These are phyloP conservation scores for Knoxdaviesia capensis DNA, from an alignment of 2,329 filamentous ascomycete genomes.

Conservation along the genomic window DNA sequence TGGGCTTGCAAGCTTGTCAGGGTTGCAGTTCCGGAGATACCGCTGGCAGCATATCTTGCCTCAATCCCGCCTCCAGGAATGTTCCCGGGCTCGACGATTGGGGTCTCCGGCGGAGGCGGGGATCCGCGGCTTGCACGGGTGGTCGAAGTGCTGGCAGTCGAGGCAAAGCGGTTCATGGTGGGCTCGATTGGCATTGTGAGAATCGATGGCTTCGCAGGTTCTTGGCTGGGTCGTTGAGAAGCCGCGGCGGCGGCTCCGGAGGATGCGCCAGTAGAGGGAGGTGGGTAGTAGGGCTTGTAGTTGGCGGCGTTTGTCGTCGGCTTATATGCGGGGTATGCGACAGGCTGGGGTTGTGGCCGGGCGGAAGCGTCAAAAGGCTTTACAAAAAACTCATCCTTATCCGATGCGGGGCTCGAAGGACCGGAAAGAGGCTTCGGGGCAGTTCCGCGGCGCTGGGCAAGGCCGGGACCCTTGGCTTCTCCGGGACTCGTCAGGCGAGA, in stretches of 20 bases:
- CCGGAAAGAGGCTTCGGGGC: conserved; percentile 67
- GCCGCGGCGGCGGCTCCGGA: conserved; percentile 11
- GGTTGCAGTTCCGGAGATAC: conserved; percentile 71
- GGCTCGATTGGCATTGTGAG: conserved; percentile 21
- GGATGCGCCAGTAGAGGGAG: conserved; percentile 17
- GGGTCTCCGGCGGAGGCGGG: conserved; percentile 85
- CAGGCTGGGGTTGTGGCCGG: conserved; percentile 19
- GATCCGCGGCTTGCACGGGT: conserved; percentile 83
- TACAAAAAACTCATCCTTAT: conserved; percentile 65
- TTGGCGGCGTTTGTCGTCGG: conserved; percentile 10
- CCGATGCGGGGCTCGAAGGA: conserved; percentile 55
- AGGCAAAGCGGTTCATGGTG: conserved; percentile 43
- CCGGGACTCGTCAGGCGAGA: conserved; percentile 32
- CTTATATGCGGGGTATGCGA: conserved; percentile 23
- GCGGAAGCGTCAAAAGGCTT: conserved; percentile 29
- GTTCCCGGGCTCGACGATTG: conserved; percentile 51
- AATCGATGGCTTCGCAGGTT: conserved; percentile 9
- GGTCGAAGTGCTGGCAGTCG: conserved; percentile 82
- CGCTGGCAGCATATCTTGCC: conserved; percentile 74
- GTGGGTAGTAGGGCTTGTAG: conserved; percentile 39
- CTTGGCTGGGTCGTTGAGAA: conserved; percentile 8
- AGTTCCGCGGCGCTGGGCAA: conserved; percentile 70
- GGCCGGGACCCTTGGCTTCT: conserved; percentile 37
- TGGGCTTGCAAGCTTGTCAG: conserved; percentile 49
- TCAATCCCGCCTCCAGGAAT: conserved; percentile 70